Base-by-base conservation (phyloP, 2,329 filamentous ascomycete genomes). In the Hypoxylon sp. region DNA sequence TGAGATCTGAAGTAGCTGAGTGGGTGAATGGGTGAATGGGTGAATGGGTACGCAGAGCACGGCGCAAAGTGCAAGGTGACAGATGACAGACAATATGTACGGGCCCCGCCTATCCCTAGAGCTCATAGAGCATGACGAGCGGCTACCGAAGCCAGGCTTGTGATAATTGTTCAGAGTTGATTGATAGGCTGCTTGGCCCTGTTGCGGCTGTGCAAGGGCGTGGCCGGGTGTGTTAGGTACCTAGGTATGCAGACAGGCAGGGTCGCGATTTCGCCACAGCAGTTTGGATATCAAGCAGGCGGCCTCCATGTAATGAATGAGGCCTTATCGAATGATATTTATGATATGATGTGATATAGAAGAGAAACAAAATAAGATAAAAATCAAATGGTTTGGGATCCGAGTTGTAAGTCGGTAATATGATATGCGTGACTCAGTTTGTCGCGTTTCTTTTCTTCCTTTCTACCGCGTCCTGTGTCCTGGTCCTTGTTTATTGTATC, bases 401-500 rank as follows among this genome's bases (percentile, higher is more conserved):
- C 61, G 52, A 43, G 52, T 54, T n/a, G 58, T 15, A 46, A 17
- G 47, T n/a, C 43, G 30, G 32, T 24, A 32, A 34, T n/a, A n/a
- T 32, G 28, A 19, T 41, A 49, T 34, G 47, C n/a, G n/a, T 17
- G 20, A 24, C 13, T 13, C 10, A 46, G 24, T 56, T 19, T 7
- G 63, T 69, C 66, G 64, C 67, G 70, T 50, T 64, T 63, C 20
- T 37, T 37, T 37, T 37, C 32, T 37, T 37, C 32, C 32, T 37
- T 37, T 37, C 32, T 37, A 37, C 32, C 32, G 32, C 32, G 32
- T 37, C 3, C 17, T 56, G 59, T 34, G 28, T 50, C 54, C 68
- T 66, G 63, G 63, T 69, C 58, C 64, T 67, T 60, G 52, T 65
- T 65, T 62, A 68, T 68, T 56, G 47, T 62, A 57, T 54, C 51